Evolutionary conservation across 345 rosid species (phyloP), one percentile per base, ranked within the genome.

Genomic region (Excoecaria agallocha): DNA sequence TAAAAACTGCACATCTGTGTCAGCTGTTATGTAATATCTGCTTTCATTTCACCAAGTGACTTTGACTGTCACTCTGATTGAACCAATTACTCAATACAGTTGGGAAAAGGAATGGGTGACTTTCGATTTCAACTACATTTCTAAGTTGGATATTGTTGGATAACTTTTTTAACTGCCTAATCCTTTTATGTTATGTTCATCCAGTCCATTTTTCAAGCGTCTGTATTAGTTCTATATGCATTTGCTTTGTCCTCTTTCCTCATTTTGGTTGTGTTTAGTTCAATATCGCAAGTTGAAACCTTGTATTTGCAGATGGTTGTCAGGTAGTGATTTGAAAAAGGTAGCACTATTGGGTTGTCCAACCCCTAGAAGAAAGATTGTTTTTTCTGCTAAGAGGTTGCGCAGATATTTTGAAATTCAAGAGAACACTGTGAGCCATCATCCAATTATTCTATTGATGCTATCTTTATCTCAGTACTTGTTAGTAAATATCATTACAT

Each of bases 331-430:
- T 76, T 77, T 93, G 82, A 89, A 90, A 82, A 87, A 70, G 68
- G 75, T 90, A 67, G 94, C 84, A 24, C 77, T 83, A 24, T 85
- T 87, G 71, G 98, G 98, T 71, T 93, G 98, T 76, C 96, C 94
- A 51, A 82, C 89, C 69, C 78, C 85, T 61, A 69, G 79, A 0
- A 91, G 66, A 75, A 85, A 80, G 68, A 64, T 39, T 35, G 78
- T 89, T 66, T 86, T 85, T 67, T 80, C 93, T 77, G 97, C 97
- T 45, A 93, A 93, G 81, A 83, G 85, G 68, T 57, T 93, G 82
- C 96, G 98, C 48, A 72, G 55, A 45, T 88, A 80, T 81, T 90
- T 91, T 58, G 65, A 81, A 48, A 88, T 93, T 73, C 83, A 81
- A 74, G 98, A 93, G 81, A 74, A 88, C 70, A 84, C 71, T 68